Base-by-base conservation (phyloP, 768 basidiomycete genomes). In the Floccularia luteovirens region DNA sequence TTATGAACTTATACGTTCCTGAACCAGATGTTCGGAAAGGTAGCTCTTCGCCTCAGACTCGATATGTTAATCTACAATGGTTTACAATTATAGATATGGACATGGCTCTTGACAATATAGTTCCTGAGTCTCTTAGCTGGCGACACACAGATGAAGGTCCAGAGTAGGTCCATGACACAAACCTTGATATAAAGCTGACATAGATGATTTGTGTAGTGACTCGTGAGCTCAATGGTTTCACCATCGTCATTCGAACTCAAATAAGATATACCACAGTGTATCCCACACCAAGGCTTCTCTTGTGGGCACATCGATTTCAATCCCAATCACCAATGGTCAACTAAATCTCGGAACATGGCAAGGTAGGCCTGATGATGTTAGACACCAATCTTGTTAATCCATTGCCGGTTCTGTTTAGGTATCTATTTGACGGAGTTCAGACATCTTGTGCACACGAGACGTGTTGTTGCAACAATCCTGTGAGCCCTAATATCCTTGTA, bases 261-360 rank as follows among this genome's bases (percentile, higher is more conserved):
- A n/a, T n/a, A n/a, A n/a, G n/a, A n/a, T n/a, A 39, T 30, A 27
- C 17, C 31, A 23, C 49, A 90, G 86, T 4, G 91, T 85, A 25
- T 92, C 89, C 2, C 93, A 96, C 57, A 90, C 90, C 17, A 96
- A 97, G 57, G 76, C 89, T 2, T 78, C 89, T 3, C 70, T 97
- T 23, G 67, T 96, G 33, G 92, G 93, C 14, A 71, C 84, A 14
- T 82, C 87, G 0, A 70, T 96, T 43, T 78, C 81, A 10, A 54
- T 97, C 28, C 92, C 92, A 2, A 89, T 97, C 48, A 84, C 85
- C 2, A 72, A 83, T 43, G 88, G 77, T 4, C 63, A 69, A 34
- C 63, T 94, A 48, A 87, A 82, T 46, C 63, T 96, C 36, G 92
- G 92, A 8, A 92, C 88, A 17, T 96, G 92, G 92, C 92, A 96